Evolutionary conservation across 805 yeast genomes (phyloP).

Genomic region (Zygoascus bituminiphila): DNA sequence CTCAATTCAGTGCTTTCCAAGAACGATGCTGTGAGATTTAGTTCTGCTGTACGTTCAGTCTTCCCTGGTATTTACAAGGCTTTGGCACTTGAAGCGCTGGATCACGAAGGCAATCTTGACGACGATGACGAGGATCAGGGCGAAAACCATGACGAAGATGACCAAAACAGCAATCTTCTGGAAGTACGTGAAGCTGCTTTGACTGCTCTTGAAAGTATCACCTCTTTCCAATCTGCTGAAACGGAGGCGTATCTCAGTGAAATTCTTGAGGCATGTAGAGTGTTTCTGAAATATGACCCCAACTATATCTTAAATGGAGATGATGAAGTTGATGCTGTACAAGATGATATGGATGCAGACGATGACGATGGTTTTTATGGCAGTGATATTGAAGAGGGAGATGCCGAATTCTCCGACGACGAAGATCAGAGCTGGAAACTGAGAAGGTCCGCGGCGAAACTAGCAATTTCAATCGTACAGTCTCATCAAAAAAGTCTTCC

Average conservation of each 20-base stretch:
- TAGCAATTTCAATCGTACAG: slow-evolving; percentile 34
- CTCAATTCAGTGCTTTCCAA: slow-evolving; percentile 22
- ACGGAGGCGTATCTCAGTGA: slow-evolving; percentile 25
- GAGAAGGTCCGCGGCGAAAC: slow-evolving; percentile 42
- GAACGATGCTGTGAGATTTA: slow-evolving; percentile 17
- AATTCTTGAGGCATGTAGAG: slow-evolving; percentile 25
- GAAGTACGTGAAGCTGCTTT: slow-evolving; percentile 46
- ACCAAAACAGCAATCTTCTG: slow-evolving; percentile 33
- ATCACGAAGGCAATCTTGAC: slow-evolving; percentile 13
- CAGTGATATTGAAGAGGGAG: slow-evolving; percentile 29
- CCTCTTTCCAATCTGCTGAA: slow-evolving; percentile 31
- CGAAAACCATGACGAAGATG: slow-evolving; percentile 39
- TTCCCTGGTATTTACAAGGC: slow-evolving; percentile 15
- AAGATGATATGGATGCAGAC: slow-evolving; percentile 37
- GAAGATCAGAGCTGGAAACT: slow-evolving; percentile 58
- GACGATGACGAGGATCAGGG: slow-evolving; percentile 30
- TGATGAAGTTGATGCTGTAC: slow-evolving; percentile 19
- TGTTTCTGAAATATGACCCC: slow-evolving; percentile 40
- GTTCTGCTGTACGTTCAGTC: slow-evolving; percentile 2
- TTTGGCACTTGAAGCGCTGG: slow-evolving; percentile 26
- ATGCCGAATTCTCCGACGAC: slow-evolving; percentile 31
- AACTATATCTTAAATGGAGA: slow-evolving; percentile 27
- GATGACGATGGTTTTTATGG: slow-evolving; percentile 32
- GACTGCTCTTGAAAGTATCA: slow-evolving; percentile 33
- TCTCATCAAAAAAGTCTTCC: slow-evolving; percentile 33